A percentile compares a stretch with the other conserved stretches of the same genome.
Evolutionary conservation across 225 moss, liverwort and hornwort genomes (phyloP).

Genomic region (Straminergon stramineum): DNA sequence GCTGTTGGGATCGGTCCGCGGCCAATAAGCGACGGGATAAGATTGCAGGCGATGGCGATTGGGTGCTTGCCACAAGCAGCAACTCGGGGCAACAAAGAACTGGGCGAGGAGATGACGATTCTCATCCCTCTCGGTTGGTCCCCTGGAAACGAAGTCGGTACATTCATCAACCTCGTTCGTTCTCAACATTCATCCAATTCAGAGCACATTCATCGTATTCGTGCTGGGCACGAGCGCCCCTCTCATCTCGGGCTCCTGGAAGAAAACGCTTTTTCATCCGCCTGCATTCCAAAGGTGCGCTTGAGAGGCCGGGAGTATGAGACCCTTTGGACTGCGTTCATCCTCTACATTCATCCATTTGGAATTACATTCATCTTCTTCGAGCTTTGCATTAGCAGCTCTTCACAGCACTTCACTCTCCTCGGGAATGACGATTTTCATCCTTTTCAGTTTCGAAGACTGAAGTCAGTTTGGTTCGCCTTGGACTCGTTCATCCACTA

Average conservation of each 20-base stretch:
- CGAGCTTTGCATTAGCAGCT: background rate
- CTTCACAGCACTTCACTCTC: background rate
- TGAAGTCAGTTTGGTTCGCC: no score
- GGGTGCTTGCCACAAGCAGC: background rate
- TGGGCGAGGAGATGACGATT: background rate
- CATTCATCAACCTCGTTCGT: background rate
- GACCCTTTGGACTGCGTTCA: no score
- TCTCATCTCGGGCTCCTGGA: background rate
- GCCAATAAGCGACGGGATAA: constrained; percentile 10
- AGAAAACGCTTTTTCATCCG: background rate
- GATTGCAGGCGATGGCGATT: constrained; percentile 6
- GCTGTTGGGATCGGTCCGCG: background rate
- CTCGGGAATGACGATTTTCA: background rate
- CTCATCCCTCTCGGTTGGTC: background rate
- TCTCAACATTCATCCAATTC: background rate
- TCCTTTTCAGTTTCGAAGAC: background rate
- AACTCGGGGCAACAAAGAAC: background rate
- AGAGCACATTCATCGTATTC: background rate
- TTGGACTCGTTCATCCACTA: background rate
- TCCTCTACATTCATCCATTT: background rate
- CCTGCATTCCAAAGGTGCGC: background rate
- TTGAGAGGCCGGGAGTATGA: no score
- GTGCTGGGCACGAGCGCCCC: background rate
- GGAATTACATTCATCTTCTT: background rate
- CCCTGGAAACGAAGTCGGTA: background rate